phyloP scores from a whole-genome alignment of 306 rosid genomes.

The Gynostemma pentaphyllum region DNA sequence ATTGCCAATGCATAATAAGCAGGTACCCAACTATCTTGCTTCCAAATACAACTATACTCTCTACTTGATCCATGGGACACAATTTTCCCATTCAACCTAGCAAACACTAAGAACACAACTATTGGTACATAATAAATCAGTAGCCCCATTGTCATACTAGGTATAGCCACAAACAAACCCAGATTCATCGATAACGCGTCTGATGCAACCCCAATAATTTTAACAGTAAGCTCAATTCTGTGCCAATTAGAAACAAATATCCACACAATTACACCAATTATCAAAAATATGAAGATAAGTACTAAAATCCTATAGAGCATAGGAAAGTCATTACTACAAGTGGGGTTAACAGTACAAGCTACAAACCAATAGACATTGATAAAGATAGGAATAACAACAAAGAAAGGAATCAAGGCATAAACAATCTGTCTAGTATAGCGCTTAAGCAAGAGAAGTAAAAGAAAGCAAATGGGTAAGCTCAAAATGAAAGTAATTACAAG shows the following conservation, averaged over 20 bases:
- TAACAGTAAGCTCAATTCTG: slow-evolving; percentile 69
- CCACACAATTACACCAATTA: slow-evolving; percentile 65
- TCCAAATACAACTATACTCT: slow-evolving; percentile 61
- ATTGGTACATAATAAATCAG: slow-evolving; percentile 53
- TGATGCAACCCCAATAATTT: slow-evolving; percentile 67
- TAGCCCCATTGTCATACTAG: slow-evolving; percentile 48
- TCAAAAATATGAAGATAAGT: slow-evolving; percentile 40
- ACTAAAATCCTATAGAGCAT: slow-evolving; percentile 51
- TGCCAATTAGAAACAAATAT: slow-evolving; percentile 71
- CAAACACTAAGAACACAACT: slow-evolving; percentile 64
- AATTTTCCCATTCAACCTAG: slow-evolving; percentile 62
- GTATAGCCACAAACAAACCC: slow-evolving; percentile 53
- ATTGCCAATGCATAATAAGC: slow-evolving; percentile 81
- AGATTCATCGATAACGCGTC: slow-evolving; percentile 55
- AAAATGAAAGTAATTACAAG: slow-evolving; percentile 51
- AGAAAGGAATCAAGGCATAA: slow-evolving; percentile 58
- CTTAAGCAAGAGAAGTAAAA: slow-evolving; percentile 52
- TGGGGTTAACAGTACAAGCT: slow-evolving; percentile 52
- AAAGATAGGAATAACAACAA: slow-evolving; percentile 53
- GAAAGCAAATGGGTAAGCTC: slow-evolving; percentile 53
- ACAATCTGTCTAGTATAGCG: slow-evolving; percentile 73
- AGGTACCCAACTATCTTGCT: slow-evolving; percentile 82
- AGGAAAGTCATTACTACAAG: slow-evolving; percentile 55
- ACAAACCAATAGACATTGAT: slow-evolving; percentile 85
- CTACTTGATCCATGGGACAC: slow-evolving; percentile 23